Conservation (phyloP, 2,329 filamentous ascomycete species). For the Dactylonectria macrodidyma region DNA sequence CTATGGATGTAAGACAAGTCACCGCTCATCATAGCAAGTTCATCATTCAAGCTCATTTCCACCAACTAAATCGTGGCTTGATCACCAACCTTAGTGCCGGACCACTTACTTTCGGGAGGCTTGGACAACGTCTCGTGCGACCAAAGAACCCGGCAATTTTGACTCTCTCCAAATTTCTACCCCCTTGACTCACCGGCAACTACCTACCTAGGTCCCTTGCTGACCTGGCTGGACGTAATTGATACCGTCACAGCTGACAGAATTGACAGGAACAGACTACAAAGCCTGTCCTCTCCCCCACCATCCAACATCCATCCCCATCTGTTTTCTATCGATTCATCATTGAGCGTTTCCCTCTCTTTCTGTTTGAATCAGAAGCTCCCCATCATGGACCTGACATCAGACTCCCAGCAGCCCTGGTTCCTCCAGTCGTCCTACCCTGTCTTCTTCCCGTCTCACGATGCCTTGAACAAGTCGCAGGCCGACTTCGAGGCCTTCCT, state of each 20-base stretch:
- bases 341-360: neutral
- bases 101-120: neutral
- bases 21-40: neutral
- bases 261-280: conserved; percentile 6
- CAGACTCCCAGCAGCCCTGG: conserved; percentile 51
- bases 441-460: conserved; percentile 55
- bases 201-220: neutral
- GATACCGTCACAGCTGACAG: neutral
- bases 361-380: conserved; percentile 8
- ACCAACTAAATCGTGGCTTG: conserved; percentile 16
- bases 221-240: neutral
- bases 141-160: neutral
- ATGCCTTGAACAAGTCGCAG: conserved; percentile 51
- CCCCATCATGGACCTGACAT: conserved; percentile 40
- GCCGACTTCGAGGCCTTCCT: conserved; percentile 54
- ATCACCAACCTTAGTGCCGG: neutral
- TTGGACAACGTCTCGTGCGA: neutral
- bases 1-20: too few species aligned
- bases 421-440: conserved; percentile 57
- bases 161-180: neutral
- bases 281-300: conserved; percentile 2
- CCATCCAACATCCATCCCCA: neutral
- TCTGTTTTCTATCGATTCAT: neutral
- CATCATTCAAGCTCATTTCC: conserved; percentile 8
- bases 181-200: conserved; percentile 26